Percentiles rank a stretch among this genome's conserved stretches.
These are phyloP conservation scores for Dimargaris cristalligena DNA, from an alignment of 192 early-diverging fungal species.

Conservation along the genomic window DNA sequence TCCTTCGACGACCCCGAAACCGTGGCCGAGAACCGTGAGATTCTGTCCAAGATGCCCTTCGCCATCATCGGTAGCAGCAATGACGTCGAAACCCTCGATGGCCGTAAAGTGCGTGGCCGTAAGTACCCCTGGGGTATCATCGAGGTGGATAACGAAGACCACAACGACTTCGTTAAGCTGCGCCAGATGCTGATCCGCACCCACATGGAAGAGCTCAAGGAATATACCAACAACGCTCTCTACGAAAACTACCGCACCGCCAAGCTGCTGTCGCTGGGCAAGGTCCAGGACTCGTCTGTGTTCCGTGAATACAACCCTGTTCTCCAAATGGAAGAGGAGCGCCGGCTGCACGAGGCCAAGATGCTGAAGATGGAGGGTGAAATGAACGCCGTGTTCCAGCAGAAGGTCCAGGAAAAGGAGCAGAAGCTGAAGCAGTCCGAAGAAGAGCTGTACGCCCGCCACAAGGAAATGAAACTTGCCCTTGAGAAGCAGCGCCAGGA, in stretches of 20 bases:
- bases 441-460: conserved; percentile 89
- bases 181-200: conserved; percentile 83
- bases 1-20: conserved; percentile 73
- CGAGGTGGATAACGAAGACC: conserved; percentile 92
- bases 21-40: conserved; percentile 64
- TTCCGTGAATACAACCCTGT: conserved; percentile 66
- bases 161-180: conserved; percentile 92
- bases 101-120: conserved; percentile 74
- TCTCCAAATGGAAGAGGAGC: conserved; percentile 81
- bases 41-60: conserved; percentile 89
- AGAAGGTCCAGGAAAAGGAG: conserved; percentile 98
- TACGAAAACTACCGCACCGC: conserved; percentile 95
- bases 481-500: conserved; percentile 85
- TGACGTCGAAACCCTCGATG: conserved; percentile 61
- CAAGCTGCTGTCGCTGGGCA: conserved; percentile 74
- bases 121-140: conserved; percentile 88
- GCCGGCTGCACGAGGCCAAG: conserved; percentile 79
- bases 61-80: conserved; percentile 86
- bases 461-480: conserved; percentile 96
- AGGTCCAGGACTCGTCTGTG: conserved; percentile 61
- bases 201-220: conserved; percentile 96
- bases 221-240: conserved; percentile 74
- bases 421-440: conserved; percentile 94
- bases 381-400: conserved; percentile 97
- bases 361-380: conserved; percentile 97